phyloP scores from a whole-genome alignment of 305 asterid genomes.

The Petunia hybrid region DNA sequence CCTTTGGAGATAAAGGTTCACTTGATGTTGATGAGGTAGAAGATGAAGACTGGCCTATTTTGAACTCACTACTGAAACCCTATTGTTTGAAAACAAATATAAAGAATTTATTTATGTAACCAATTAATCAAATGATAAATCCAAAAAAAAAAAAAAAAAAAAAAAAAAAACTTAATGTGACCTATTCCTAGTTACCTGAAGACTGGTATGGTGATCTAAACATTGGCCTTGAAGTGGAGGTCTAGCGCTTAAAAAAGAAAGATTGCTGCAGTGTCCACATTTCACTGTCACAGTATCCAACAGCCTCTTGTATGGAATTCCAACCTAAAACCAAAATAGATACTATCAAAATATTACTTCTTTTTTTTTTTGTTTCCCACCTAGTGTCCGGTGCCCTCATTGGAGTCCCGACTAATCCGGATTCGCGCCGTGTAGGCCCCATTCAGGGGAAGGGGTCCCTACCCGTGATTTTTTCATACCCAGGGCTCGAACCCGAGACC shows the following conservation, averaged over 20 bases:
- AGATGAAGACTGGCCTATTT: conserved; percentile 68
- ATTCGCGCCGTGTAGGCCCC: too few species aligned
- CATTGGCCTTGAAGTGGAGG: conserved; percentile 72
- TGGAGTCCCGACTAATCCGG: too few species aligned
- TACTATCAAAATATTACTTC: too few species aligned
- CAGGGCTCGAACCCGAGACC: too few species aligned
- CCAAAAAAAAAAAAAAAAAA: background rate
- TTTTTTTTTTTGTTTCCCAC: too few species aligned
- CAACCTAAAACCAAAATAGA: conserved; percentile 54
- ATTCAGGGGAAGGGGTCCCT: too few species aligned
- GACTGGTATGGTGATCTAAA: conserved; percentile 63
- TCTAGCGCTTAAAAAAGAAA: conserved; percentile 81
- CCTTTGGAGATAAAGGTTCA: conserved; percentile 75
- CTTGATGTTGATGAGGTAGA: conserved; percentile 62
- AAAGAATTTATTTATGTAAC: background rate
- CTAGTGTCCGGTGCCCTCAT: too few species aligned
- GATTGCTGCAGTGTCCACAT: conserved; percentile 97
- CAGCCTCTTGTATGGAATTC: conserved; percentile 91
- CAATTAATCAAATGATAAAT: background rate
- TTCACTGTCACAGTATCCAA: conserved; percentile 95
- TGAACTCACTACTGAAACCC: conserved; percentile 65
- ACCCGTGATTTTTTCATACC: too few species aligned
- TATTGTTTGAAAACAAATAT: conserved; percentile 31
- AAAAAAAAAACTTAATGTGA: background rate
- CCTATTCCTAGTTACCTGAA: conserved; percentile 44